Percentiles rank a stretch among this genome's conserved stretches.
Conservation (phyloP, 1,139 yeast genomes). For the Hanseniaspora gamundiae region DNA sequence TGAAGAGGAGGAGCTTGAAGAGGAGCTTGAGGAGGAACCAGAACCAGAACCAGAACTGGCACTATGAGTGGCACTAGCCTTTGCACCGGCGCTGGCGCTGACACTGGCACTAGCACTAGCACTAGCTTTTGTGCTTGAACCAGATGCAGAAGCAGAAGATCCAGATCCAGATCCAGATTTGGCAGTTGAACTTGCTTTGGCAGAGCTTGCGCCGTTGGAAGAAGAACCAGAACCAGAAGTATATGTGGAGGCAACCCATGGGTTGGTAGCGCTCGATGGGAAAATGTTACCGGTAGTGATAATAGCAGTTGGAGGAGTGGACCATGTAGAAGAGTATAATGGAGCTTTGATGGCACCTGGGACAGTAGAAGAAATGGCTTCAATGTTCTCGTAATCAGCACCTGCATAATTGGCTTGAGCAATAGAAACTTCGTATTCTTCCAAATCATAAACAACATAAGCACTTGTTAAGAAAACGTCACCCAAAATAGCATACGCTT, state of each 20-base stretch:
- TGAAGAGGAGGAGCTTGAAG: no score
- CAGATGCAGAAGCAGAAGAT: not conserved
- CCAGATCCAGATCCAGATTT: not conserved
- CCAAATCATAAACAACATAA: slow-evolving; percentile 44
- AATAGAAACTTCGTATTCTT: slow-evolving; percentile 36
- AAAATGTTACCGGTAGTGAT: slow-evolving; percentile 22
- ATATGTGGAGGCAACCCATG: slow-evolving; percentile 7
- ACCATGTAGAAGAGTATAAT: slow-evolving; percentile 12
- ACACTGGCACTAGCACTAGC: no score
- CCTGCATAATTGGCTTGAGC: slow-evolving; percentile 33
- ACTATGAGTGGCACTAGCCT: no score
- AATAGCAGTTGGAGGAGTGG: slow-evolving; percentile 10
- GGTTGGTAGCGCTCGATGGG: slow-evolving; percentile 6
- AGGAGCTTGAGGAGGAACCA: no score
- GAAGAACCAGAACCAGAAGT: no score
- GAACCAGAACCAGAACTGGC: no score
- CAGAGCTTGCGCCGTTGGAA: not conserved
- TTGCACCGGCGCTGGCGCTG: no score
- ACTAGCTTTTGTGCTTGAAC: no score
- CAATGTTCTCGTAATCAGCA: not conserved
- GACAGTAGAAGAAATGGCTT: slow-evolving; percentile 1
- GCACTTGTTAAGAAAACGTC: slow-evolving; percentile 42
- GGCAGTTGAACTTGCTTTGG: not conserved
- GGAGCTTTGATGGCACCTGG: slow-evolving; percentile 7
- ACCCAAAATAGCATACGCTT: slow-evolving; percentile 40